Percentiles rank a stretch among this genome's conserved stretches.
Evolutionary conservation across 768 basidiomycete species (phyloP).

Genomic region (Scleroderma bovista): DNA sequence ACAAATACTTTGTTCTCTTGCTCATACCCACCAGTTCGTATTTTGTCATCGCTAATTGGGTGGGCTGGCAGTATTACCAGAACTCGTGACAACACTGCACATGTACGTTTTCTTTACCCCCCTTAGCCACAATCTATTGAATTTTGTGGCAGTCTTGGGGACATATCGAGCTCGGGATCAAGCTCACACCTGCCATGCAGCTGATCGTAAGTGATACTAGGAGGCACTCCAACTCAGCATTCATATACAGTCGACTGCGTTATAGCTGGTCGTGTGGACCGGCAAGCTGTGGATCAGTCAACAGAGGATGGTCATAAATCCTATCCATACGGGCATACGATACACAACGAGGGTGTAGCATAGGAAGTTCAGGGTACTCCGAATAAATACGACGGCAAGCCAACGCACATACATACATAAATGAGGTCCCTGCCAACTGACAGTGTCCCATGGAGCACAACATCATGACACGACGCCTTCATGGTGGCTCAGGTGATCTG

Average conservation of each 20-base stretch:
- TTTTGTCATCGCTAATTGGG: constrained; percentile 97
- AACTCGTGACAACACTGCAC: constrained; percentile 54
- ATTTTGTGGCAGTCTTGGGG: no score
- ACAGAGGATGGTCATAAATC: no score
- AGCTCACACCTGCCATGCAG: no score
- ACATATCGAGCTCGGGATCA: no score
- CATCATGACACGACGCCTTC: background rate
- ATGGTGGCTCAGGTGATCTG: constrained; percentile 34
- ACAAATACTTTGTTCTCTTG: constrained; percentile 82
- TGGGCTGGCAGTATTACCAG: constrained; percentile 96
- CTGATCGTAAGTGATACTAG: no score
- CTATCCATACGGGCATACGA: background rate
- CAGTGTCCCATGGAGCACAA: no score
- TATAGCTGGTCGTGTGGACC: no score
- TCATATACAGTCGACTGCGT: no score
- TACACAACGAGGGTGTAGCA: constrained; percentile 5
- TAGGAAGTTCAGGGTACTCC: background rate
- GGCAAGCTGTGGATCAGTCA: no score
- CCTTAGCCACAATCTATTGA: no score
- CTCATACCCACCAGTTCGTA: constrained; percentile 78
- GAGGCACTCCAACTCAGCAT: no score
- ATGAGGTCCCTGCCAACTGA: no score
- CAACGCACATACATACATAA: background rate
- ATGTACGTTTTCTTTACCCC: background rate
- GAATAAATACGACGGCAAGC: constrained; percentile 12